A percentile compares a stretch with the other conserved stretches of the same genome.
phyloP scores from a whole-genome alignment of 1,284 basidiomycete species.

The Gymnopus androsaceus region DNA sequence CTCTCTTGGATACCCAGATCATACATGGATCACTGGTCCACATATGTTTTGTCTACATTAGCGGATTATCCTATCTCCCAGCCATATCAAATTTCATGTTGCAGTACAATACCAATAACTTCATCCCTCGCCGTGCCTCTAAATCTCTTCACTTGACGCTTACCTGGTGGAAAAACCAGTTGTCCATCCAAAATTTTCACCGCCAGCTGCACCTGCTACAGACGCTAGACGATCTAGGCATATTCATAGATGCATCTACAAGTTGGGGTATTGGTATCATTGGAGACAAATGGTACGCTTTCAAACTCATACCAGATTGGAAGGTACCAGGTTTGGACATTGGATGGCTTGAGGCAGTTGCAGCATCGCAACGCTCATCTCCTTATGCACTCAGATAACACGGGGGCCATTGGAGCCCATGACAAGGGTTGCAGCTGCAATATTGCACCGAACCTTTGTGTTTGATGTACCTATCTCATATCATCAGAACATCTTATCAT shows the following conservation, averaged over 20 bases:
- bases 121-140: not conserved
- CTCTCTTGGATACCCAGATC: slow-evolving; percentile 16
- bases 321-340: slow-evolving; percentile 32
- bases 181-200: slow-evolving; percentile 11
- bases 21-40: slow-evolving; percentile 23
- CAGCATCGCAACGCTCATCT: too few species aligned
- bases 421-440: slow-evolving; percentile 34
- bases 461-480: slow-evolving; percentile 28
- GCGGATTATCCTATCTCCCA: slow-evolving; percentile 4
- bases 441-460: slow-evolving; percentile 33
- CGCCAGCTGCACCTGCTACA: slow-evolving; percentile 22
- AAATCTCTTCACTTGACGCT: not conserved
- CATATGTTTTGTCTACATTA: slow-evolving; percentile 17
- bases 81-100: slow-evolving; percentile 21
- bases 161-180: slow-evolving; percentile 33
- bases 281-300: slow-evolving; percentile 28
- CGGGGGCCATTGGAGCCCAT: slow-evolving; percentile 41
- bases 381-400: slow-evolving; percentile 35
- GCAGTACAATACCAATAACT: slow-evolving; percentile 16
- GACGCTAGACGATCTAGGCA: slow-evolving; percentile 19
- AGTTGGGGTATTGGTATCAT: slow-evolving; percentile 39
- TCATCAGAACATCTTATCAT: slow-evolving; percentile 26
- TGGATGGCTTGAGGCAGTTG: slow-evolving; percentile 13
- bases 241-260: slow-evolving; percentile 36
- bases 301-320: slow-evolving; percentile 28